A percentile compares a stretch with the other conserved stretches of the same genome.
phyloP scores from a whole-genome alignment of 139 green algal species.

The Micromonas commoda region DNA sequence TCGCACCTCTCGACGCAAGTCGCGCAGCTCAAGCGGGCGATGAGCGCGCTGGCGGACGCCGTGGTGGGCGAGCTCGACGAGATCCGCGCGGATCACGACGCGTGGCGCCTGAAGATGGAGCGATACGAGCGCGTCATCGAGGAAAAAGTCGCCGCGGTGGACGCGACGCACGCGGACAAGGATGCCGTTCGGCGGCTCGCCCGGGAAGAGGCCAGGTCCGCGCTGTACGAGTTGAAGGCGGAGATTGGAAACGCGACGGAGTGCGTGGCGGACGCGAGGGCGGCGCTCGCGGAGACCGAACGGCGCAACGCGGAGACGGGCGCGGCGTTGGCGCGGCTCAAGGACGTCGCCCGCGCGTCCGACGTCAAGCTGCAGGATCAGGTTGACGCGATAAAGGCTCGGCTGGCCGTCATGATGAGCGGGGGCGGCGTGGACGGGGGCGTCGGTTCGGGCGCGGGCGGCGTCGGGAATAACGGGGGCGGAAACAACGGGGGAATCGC shows the following conservation, averaged over 20 bases:
- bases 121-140: neutral
- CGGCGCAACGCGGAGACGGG: neutral
- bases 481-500: neutral
- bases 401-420: neutral
- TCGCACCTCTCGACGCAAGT: neutral
- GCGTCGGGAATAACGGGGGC: neutral
- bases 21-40: neutral
- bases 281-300: neutral
- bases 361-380: neutral
- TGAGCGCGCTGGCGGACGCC: neutral
- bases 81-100: neutral
- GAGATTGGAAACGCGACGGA: neutral
- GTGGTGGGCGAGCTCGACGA: neutral
- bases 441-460: neutral
- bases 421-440: neutral
- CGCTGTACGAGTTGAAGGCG: neutral
- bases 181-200: neutral
- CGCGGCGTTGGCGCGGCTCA: neutral
- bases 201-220: no score
- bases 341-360: no score
- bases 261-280: neutral
- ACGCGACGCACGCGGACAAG: neutral
- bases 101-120: neutral
- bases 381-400: neutral
- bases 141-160: neutral